These are phyloP conservation scores for Blastomyces silverae DNA, from an alignment of 2,329 filamentous ascomycete species.

Conservation along the genomic window DNA sequence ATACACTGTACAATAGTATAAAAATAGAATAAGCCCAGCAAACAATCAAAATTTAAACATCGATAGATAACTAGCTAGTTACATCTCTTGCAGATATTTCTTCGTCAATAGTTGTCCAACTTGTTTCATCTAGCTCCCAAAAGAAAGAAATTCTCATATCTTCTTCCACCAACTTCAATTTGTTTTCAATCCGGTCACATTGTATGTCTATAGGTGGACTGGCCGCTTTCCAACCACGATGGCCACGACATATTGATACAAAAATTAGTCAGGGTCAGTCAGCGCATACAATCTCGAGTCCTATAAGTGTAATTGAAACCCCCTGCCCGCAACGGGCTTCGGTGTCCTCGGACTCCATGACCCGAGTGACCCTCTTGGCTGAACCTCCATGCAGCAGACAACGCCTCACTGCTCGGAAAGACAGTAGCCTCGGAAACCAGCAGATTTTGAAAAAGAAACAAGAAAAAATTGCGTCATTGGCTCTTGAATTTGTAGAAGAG, in stretches of 20 bases:
- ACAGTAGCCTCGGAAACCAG: neutral
- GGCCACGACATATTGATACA: too few species aligned
- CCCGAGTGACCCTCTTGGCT: neutral
- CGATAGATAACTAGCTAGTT: neutral
- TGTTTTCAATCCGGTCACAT: too few species aligned
- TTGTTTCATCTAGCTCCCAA: too few species aligned
- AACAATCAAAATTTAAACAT: neutral
- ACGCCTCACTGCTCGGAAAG: too few species aligned
- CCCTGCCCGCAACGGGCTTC: neutral
- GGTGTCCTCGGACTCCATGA: neutral
- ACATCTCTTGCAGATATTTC: neutral
- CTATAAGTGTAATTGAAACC: neutral
- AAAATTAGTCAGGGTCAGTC: too few species aligned
- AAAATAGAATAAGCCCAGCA: neutral
- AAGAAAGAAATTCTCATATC: too few species aligned
- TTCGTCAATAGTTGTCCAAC: too few species aligned
- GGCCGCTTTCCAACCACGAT: too few species aligned
- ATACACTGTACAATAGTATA: neutral
- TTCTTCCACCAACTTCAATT: too few species aligned
- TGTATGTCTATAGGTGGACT: too few species aligned
- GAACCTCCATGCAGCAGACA: neutral
- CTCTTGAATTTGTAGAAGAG: neutral
- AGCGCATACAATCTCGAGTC: too few species aligned
- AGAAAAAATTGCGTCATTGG: neutral
- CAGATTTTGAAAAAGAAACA: neutral